Evolutionary conservation across 805 yeast species (phyloP).

Genomic region (Monosporozyma siamensis): DNA sequence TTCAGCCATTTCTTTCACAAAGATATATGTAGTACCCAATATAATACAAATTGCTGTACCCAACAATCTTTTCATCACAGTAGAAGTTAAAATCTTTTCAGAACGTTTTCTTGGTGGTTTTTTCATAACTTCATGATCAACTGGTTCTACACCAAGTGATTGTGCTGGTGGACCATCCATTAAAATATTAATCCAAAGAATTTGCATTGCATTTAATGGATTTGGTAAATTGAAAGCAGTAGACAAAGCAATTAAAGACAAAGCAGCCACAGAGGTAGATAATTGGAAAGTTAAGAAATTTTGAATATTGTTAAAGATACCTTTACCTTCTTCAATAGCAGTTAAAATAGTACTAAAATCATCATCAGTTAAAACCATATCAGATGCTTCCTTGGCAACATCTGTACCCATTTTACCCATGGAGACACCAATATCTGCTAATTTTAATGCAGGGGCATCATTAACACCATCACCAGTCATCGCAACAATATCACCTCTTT

Average conservation of each 20-base stretch:
- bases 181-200: constrained; percentile 89
- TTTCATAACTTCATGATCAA: constrained; percentile 89
- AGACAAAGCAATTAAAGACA: constrained; percentile 77
- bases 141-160: constrained; percentile 94
- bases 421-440: constrained; percentile 93
- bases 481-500: constrained; percentile 90
- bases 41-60: constrained; percentile 68
- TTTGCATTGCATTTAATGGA: constrained; percentile 97
- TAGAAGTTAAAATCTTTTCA: constrained; percentile 70
- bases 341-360: constrained; percentile 88
- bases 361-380: constrained; percentile 94
- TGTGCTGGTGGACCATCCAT: constrained; percentile 99
- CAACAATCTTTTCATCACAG: constrained; percentile 61
- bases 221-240: constrained; percentile 84
- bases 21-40: constrained; percentile 84
- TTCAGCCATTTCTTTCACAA: constrained; percentile 70
- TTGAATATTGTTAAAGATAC: constrained; percentile 91
- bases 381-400: constrained; percentile 97
- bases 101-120: constrained; percentile 90
- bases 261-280: constrained; percentile 92
- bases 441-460: constrained; percentile 95
- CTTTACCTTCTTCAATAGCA: constrained; percentile 96
- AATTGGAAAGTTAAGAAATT: constrained; percentile 90
- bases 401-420: constrained; percentile 95
- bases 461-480: constrained; percentile 99